Conservation (phyloP, 345 rosid genomes). For the Populus davidiana region DNA sequence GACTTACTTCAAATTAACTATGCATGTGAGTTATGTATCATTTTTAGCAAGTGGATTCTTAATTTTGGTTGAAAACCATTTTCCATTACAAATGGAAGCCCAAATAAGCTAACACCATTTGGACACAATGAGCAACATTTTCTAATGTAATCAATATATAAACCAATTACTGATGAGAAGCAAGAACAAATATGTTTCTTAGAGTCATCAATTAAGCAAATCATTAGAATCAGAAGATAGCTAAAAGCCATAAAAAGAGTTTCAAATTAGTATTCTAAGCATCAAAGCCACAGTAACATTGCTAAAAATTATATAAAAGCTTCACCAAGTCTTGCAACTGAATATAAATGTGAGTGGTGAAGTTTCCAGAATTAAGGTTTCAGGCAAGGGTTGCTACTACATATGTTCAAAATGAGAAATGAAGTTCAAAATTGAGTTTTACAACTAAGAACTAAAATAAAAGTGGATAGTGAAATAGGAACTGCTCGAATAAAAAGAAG, state of each 20-base stretch:
- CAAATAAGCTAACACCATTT: background rate
- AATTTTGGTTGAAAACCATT: background rate
- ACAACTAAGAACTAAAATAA: background rate
- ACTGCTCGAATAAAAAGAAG: background rate
- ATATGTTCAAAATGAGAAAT: background rate
- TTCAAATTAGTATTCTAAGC: background rate
- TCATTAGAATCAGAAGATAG: background rate
- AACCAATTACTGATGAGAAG: no score
- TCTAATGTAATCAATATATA: background rate
- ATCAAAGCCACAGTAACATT: background rate
- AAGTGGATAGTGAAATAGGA: background rate
- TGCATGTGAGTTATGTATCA: background rate
- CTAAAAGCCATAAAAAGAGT: slow-evolving; percentile 1
- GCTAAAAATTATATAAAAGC: background rate
- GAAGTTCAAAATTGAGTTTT: background rate
- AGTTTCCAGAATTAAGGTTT: background rate
- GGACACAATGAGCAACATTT: background rate
- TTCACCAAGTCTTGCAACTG: background rate
- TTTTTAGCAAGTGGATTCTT: background rate
- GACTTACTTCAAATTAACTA: background rate
- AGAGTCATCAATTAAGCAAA: background rate
- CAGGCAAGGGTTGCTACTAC: background rate
- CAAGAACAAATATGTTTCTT: background rate
- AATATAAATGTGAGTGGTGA: background rate
- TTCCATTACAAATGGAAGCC: background rate